These are phyloP conservation scores for Neurospora terricola DNA, from an alignment of 495 filamentous ascomycete genomes.

Conservation along the genomic window DNA sequence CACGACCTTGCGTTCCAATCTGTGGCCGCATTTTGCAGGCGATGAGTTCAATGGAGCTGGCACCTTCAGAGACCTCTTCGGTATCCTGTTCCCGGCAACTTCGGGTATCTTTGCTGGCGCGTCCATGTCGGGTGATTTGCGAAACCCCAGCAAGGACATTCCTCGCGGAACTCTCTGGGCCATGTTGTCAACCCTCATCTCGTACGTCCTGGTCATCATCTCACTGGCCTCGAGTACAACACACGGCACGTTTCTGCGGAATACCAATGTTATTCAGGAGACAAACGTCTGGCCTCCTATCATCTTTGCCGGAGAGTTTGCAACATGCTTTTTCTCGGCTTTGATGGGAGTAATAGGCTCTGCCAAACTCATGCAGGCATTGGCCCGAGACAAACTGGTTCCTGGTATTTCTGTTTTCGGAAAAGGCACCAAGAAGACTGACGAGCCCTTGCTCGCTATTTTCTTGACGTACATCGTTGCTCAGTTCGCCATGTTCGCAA, in stretches of 20 bases:
- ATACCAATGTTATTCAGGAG: conserved; percentile 71
- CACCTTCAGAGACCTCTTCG: conserved; percentile 77
- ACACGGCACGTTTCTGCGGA: conserved; percentile 60
- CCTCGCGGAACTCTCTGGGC: conserved; percentile 73
- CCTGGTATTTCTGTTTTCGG: conserved; percentile 68
- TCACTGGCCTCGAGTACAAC: conserved; percentile 73
- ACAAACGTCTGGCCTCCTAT: conserved; percentile 62
- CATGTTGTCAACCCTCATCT: conserved; percentile 62
- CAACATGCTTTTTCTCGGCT: conserved; percentile 73
- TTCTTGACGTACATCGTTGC: conserved; percentile 66
- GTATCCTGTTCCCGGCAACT: conserved; percentile 78
- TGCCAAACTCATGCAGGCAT: conserved; percentile 78
- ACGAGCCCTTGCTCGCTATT: conserved; percentile 72
- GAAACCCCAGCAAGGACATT: conserved; percentile 75
- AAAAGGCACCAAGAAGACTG: conserved; percentile 61
- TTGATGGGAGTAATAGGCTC: conserved; percentile 83
- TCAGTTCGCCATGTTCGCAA: conserved; percentile 71
- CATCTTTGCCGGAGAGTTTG: conserved; percentile 73
- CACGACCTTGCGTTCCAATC: conserved; percentile 58
- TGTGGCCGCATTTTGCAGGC: conserved; percentile 45
- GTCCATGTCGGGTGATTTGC: conserved; percentile 82
- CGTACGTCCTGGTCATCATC: conserved; percentile 68
- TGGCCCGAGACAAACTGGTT: conserved; percentile 70
- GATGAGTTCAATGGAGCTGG: conserved; percentile 46
- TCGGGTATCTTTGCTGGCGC: conserved; percentile 62